phyloP scores from a whole-genome alignment of 352 stramenopile species.

The Thalassiosira delicatula region DNA sequence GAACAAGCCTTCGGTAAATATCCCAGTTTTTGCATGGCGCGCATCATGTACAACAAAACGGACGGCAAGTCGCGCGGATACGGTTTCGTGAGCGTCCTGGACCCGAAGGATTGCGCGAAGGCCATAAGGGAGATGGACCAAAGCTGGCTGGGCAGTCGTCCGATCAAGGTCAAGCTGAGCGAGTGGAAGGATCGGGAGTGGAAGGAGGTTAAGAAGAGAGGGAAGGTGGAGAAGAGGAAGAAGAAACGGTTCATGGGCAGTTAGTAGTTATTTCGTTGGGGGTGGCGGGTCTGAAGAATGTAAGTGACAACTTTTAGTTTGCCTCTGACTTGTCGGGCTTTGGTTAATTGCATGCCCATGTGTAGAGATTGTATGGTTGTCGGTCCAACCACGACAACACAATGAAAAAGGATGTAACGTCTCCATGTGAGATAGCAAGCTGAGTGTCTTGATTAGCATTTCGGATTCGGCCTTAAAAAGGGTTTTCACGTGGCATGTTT shows the following conservation, averaged over 20 bases:
- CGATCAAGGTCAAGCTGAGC: conserved; percentile 93
- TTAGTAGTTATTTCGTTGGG: background rate
- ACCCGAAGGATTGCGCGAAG: conserved; percentile 93
- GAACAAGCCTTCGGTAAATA: conserved; percentile 80
- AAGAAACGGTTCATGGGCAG: conserved; percentile 86
- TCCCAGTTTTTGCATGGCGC: conserved; percentile 71
- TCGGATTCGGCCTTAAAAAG: too few species aligned
- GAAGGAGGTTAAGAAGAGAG: conserved; percentile 85
- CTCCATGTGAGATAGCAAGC: too few species aligned
- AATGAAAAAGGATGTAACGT: too few species aligned
- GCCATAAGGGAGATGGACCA: conserved; percentile 96
- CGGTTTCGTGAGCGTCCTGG: conserved; percentile 93
- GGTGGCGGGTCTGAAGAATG: conserved; percentile 2
- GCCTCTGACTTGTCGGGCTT: too few species aligned
- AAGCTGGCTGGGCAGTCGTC: conserved; percentile 93
- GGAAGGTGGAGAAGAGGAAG: conserved; percentile 73
- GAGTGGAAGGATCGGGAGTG: conserved; percentile 95
- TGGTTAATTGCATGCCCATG: too few species aligned
- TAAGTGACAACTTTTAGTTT: too few species aligned
- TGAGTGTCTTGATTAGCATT: too few species aligned
- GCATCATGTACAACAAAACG: conserved; percentile 76
- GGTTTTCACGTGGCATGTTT: too few species aligned
- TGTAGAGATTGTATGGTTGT: too few species aligned
- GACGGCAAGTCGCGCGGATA: conserved; percentile 86
- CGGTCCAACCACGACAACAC: too few species aligned